Evolutionary conservation across 176 grass and related monocot species (phyloP).

Genomic region (Bolboschoenus planiculmis): DNA sequence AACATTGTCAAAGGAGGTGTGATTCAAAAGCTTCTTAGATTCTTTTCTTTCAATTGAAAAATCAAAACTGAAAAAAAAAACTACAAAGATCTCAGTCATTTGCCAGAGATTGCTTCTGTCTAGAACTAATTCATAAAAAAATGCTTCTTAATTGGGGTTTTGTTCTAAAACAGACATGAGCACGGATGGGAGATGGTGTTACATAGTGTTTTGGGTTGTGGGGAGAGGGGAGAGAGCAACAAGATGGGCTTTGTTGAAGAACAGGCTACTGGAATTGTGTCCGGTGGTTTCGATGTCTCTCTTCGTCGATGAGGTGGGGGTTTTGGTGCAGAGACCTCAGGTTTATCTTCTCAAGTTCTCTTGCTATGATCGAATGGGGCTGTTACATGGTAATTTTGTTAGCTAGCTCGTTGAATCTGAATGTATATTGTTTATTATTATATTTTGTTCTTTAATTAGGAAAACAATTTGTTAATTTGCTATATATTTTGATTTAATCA

Average conservation of each 20-base stretch:
- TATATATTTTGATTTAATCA: neutral
- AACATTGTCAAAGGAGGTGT: slow-evolving; percentile 72
- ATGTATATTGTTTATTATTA: too few species aligned
- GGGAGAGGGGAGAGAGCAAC: slow-evolving; percentile 19
- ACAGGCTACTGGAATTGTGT: slow-evolving; percentile 40
- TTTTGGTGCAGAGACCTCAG: slow-evolving; percentile 5
- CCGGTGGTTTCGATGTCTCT: slow-evolving; percentile 21
- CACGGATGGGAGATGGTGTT: slow-evolving; percentile 85
- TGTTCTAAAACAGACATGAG: slow-evolving; percentile 44
- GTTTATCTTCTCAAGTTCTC: slow-evolving; percentile 76
- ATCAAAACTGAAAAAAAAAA: neutral
- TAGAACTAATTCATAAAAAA: neutral
- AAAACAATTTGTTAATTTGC: too few species aligned
- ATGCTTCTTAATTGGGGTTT: neutral
- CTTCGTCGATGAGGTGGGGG: slow-evolving; percentile 28
- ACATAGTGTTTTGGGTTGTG: slow-evolving; percentile 65
- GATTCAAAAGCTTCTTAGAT: neutral
- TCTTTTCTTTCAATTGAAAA: neutral
- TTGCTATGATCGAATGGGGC: slow-evolving; percentile 73
- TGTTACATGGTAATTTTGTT: slow-evolving; percentile 89
- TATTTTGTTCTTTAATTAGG: neutral
- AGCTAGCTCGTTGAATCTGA: too few species aligned
- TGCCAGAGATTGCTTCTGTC: neutral
- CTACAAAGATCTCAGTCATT: neutral
- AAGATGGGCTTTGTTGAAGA: slow-evolving; percentile 54